phyloP scores from a whole-genome alignment of 169 alveolate genomes.

The Plasmodium inui region DNA sequence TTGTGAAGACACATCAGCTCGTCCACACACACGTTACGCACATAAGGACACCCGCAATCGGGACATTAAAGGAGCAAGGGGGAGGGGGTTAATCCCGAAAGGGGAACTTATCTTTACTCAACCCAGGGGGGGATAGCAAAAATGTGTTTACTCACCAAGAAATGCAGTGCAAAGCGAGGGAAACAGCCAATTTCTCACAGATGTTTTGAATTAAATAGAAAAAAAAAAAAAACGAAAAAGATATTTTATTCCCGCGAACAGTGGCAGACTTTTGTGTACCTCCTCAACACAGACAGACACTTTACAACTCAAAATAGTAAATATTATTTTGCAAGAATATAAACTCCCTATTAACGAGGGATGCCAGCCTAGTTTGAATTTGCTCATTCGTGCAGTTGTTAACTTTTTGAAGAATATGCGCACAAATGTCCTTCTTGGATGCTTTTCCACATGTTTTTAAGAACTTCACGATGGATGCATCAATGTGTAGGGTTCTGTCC shows the following conservation, averaged over 20 bases:
- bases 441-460: slow-evolving; percentile 47
- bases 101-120: too few relatives aligned
- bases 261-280: not conserved
- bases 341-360: slow-evolving; percentile 54
- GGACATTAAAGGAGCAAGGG: not conserved
- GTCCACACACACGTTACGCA: too few relatives aligned
- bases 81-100: not conserved
- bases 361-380: slow-evolving; percentile 52
- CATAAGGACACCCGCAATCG: not conserved
- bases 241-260: not conserved
- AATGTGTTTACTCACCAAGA: not conserved
- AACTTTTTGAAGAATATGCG: slow-evolving; percentile 23
- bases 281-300: not conserved
- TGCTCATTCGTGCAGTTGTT: slow-evolving; percentile 47
- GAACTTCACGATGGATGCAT: slow-evolving; percentile 65
- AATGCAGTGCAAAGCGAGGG: not conserved
- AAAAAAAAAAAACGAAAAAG: not conserved
- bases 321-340: slow-evolving; percentile 47
- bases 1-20: too few relatives aligned
- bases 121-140: not conserved
- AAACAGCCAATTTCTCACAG: not conserved
- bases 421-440: slow-evolving; percentile 50
- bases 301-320: slow-evolving; percentile 36
- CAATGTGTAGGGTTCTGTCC: slow-evolving; percentile 57
- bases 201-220: not conserved